Evolutionary conservation across 75 land plant species (phyloP), one percentile per base, ranked within the genome.

Genomic region (Pinus tabuliformis): DNA sequence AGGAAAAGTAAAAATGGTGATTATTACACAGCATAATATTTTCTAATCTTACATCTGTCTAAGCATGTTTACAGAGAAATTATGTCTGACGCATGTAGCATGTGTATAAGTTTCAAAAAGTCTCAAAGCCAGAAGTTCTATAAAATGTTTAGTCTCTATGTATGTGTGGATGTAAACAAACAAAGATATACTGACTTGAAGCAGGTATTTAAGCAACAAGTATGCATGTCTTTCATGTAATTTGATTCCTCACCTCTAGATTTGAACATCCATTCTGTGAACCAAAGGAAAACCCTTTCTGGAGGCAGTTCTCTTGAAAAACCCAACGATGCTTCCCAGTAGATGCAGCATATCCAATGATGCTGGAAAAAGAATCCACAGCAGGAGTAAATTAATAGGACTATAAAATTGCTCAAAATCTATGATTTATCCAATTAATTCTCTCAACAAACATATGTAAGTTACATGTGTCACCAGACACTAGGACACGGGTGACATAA

Each of bases 271-370:
- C 54, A 52, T 20, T 45, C 26, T 22, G 42, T 15, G 81, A 62
- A 3, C 59, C 72, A 21, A 56, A 8, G 30, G 65, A 72, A 78
- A 71, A 58, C 76, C 73, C 36, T 22, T 65, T 77, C n/a, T 24
- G 22, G 62, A 45, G 52, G 39, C 60, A 66, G 39, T 45, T 58
- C 52, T 85, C 89, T 56, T 61, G 45, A 37, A 81, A 83, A 3
- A 89, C 72, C 91, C 91, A 91, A 54, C 66, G 74, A 74, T 85
- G 83, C 62, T 74, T 79, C 56, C 85, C 85, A 75, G 81, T 82
- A 65, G 77, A 77, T 59, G 91, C 91, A 73, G 78, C 86, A 73
- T 54, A 73, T 57, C 90, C 92, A 75, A 89, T 77, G 7, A 84
- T 74, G 20, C 90, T 92, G 72, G 22, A 72, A 54, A 14, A 66